Conservation (phyloP, 768 basidiomycete species). For the Glaciozyma antarctica region DNA sequence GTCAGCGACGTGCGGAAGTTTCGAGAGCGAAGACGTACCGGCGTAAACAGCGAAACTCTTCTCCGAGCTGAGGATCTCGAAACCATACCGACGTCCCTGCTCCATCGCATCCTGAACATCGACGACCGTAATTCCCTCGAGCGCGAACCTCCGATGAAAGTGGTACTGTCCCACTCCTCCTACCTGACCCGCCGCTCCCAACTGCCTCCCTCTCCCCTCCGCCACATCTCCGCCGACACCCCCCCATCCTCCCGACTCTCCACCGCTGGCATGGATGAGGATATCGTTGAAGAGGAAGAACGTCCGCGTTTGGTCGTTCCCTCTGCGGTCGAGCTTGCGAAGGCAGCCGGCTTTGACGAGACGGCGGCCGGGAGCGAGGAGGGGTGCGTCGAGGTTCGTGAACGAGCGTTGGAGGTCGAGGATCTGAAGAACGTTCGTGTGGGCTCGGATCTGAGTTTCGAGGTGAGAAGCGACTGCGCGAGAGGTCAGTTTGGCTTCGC, state of each 20-base stretch:
- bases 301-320: constrained; percentile 50
- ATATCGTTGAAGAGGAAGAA: constrained; percentile 77
- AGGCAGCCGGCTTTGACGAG: constrained; percentile 53
- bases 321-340: constrained; percentile 27
- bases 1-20: not conserved
- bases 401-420: constrained; percentile 72
- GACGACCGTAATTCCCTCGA: constrained; percentile 37
- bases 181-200: not conserved
- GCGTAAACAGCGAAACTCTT: constrained; percentile 35
- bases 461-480: constrained; percentile 29
- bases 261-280: constrained; percentile 46
- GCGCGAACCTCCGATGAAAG: constrained; percentile 28
- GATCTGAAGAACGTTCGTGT: constrained; percentile 64
- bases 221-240: too few relatives aligned
- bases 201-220: not conserved
- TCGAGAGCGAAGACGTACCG: constrained; percentile 20
- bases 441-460: constrained; percentile 38
- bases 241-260: not conserved
- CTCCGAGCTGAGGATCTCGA: constrained; percentile 33
- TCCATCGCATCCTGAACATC: constrained; percentile 17
- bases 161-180: constrained; percentile 9
- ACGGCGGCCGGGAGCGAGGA: constrained; percentile 70
- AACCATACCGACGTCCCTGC: constrained; percentile 15
- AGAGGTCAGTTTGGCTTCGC: not conserved
- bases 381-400: constrained; percentile 61